Conservation (phyloP, 805 yeast genomes). For the Jamesozyma hellenica region DNA sequence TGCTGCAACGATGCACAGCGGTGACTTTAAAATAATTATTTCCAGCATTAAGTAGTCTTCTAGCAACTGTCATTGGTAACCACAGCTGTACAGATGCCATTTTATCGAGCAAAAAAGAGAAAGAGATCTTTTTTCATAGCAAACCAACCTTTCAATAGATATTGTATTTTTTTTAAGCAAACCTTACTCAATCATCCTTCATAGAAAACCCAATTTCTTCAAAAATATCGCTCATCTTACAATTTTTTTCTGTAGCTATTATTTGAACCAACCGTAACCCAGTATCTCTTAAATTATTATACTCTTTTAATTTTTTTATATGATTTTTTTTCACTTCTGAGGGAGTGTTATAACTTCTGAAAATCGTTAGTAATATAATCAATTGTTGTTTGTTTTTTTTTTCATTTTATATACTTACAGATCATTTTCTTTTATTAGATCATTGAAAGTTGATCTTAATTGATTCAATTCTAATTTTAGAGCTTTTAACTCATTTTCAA, state of each 20-base stretch:
- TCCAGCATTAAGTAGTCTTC: too few species aligned
- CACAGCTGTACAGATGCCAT: too few species aligned
- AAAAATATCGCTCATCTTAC: conserved; percentile 39
- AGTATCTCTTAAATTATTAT: conserved; percentile 54
- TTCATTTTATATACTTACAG: conserved; percentile 3
- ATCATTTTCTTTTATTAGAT: background rate
- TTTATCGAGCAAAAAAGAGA: too few species aligned
- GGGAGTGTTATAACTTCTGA: conserved; percentile 19
- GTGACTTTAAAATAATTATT: too few species aligned
- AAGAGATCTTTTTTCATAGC: too few species aligned
- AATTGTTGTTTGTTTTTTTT: background rate
- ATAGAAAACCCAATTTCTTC: conserved; percentile 39
- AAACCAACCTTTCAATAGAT: too few species aligned
- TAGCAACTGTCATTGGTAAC: too few species aligned
- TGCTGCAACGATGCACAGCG: too few species aligned
- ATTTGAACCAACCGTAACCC: conserved; percentile 47
- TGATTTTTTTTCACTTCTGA: conserved; percentile 41
- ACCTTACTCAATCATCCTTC: conserved; percentile 9
- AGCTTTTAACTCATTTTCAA: background rate
- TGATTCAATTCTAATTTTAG: background rate
- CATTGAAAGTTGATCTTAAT: background rate
- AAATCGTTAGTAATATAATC: background rate
- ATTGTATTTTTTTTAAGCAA: too few species aligned
- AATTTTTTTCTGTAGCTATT: conserved; percentile 49
- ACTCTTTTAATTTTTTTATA: conserved; percentile 41